These are phyloP conservation scores for Cubamyces lactineus DNA, from an alignment of 768 basidiomycete genomes.

Conservation along the genomic window DNA sequence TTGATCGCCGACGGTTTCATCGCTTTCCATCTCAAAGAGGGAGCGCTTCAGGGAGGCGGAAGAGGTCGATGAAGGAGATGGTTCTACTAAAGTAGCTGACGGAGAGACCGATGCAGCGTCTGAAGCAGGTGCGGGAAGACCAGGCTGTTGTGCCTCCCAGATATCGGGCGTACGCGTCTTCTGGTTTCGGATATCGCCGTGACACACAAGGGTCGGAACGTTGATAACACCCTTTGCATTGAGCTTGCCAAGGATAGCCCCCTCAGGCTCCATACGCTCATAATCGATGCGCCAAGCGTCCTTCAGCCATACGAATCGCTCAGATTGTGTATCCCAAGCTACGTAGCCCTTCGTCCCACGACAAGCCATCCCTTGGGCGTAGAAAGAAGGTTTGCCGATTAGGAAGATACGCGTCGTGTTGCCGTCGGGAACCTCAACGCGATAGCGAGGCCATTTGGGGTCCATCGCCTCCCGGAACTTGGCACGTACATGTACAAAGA, in stretches of 20 bases:
- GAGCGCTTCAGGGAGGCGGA: not conserved
- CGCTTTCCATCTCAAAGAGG: not conserved
- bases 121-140: not conserved
- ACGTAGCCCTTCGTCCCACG: constrained; percentile 19
- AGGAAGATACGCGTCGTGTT: not conserved
- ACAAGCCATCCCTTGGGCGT: not conserved
- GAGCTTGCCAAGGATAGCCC: not conserved
- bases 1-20: too few species aligned
- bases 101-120: not conserved
- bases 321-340: constrained; percentile 1
- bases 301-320: not conserved
- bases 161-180: not conserved
- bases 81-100: not conserved
- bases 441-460: constrained; percentile 7
- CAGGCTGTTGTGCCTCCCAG: not conserved
- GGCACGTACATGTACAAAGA: constrained; percentile 4
- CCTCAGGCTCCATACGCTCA: not conserved
- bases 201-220: not conserved
- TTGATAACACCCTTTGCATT: not conserved
- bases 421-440: constrained; percentile 1
- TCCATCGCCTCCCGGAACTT: not conserved
- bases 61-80: not conserved
- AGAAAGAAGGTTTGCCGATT: not conserved
- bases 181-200: not conserved
- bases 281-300: not conserved